A percentile compares a stretch with the other conserved stretches of the same genome.
These are phyloP conservation scores for Pythium folliculosum DNA, from an alignment of 352 stramenopile species.

Conservation along the genomic window DNA sequence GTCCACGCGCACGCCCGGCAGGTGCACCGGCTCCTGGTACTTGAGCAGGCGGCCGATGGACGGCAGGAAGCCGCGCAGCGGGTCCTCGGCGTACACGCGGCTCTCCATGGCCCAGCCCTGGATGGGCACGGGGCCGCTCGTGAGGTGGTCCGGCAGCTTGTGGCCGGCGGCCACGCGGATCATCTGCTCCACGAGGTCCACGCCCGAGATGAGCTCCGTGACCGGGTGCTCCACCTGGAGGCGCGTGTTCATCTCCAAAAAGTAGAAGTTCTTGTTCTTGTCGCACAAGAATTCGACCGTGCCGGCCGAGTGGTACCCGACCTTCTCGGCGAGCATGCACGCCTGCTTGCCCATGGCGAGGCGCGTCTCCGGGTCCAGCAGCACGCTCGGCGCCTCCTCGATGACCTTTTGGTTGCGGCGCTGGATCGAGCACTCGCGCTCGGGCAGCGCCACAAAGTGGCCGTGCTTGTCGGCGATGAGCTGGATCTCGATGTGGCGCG, in stretches of 20 bases:
- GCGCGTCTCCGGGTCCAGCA: constrained; percentile 90
- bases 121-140: constrained; percentile 89
- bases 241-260: constrained; percentile 97
- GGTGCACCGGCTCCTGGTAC: constrained; percentile 37
- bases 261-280: constrained; percentile 92
- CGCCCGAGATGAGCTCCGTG: constrained; percentile 90
- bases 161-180: constrained; percentile 93
- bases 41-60: constrained; percentile 80
- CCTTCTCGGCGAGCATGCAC: constrained; percentile 88
- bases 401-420: constrained; percentile 94
- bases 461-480: constrained; percentile 92
- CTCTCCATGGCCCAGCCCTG: constrained; percentile 92
- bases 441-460: constrained; percentile 89
- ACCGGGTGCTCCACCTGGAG: constrained; percentile 94
- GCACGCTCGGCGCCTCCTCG: constrained; percentile 89
- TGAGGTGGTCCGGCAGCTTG: constrained; percentile 84
- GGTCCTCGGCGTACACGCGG: constrained; percentile 94
- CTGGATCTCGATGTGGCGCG: constrained; percentile 93
- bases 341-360: constrained; percentile 84
- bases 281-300: constrained; percentile 95
- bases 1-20: constrained; percentile 76
- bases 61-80: constrained; percentile 85
- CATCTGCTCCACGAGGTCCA: constrained; percentile 93
- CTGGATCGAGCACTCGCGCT: constrained; percentile 92
- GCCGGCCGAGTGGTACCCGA: constrained; percentile 93